phyloP scores from a whole-genome alignment of 73 alveolate genomes.

The Tetrahymena borealis region DNA sequence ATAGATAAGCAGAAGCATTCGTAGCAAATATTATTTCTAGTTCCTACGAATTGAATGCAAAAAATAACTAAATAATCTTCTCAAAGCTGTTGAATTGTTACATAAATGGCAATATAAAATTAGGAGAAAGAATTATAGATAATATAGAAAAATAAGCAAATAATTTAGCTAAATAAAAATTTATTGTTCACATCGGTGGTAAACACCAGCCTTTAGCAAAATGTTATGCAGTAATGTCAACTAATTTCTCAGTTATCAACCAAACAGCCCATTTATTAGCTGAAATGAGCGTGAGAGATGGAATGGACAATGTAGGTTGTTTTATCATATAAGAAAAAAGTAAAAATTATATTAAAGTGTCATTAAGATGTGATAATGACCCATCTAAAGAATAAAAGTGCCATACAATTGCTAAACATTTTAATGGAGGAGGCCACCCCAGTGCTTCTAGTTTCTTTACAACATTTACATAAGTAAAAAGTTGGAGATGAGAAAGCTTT shows the following conservation, averaged over 20 bases:
- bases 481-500: neutral
- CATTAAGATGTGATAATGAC: neutral
- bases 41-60: neutral
- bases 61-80: neutral
- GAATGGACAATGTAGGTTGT: neutral
- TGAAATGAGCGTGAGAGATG: neutral
- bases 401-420: neutral
- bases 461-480: neutral
- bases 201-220: neutral
- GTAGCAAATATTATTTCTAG: neutral
- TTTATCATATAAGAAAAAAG: neutral
- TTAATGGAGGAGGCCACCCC: neutral
- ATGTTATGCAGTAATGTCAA: neutral
- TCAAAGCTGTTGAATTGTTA: neutral
- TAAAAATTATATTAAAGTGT: neutral
- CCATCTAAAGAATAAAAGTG: neutral
- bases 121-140: neutral
- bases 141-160: neutral
- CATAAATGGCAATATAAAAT: neutral
- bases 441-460: neutral
- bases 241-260: neutral
- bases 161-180: neutral
- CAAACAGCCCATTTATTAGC: neutral
- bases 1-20: neutral
- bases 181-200: neutral